These are phyloP conservation scores for Solanum chilense DNA, from an alignment of 257 asterid species.

Conservation along the genomic window DNA sequence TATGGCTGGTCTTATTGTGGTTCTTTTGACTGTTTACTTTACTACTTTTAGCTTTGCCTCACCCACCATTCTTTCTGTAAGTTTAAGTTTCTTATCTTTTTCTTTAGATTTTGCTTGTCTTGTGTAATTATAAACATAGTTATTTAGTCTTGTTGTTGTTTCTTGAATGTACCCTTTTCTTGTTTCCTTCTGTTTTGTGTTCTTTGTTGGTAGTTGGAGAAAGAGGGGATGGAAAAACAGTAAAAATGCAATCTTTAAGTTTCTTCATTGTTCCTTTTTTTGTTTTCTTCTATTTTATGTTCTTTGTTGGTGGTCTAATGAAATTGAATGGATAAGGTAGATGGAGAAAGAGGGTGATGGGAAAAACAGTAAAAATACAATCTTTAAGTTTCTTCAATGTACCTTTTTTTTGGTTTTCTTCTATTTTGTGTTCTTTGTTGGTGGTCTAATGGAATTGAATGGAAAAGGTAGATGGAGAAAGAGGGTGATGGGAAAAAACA, in stretches of 20 bases:
- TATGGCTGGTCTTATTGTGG: constrained; percentile 57
- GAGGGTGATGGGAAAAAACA: neutral
- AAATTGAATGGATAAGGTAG: neutral
- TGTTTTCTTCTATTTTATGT: neutral
- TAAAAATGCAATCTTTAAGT: neutral
- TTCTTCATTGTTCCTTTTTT: neutral
- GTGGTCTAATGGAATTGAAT: neutral
- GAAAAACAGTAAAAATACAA: neutral
- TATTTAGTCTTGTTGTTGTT: neutral
- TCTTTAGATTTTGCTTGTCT: neutral
- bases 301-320: neutral
- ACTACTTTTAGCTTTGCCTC: constrained; percentile 54
- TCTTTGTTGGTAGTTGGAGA: neutral
- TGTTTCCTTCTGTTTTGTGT: neutral
- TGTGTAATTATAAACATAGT: neutral
- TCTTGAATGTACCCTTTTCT: neutral
- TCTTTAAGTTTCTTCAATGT: neutral
- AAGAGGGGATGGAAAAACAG: neutral
- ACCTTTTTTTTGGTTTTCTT: neutral
- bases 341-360: neutral
- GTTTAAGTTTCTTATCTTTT: neutral
- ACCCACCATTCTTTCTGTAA: constrained; percentile 61
- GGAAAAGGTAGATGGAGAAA: neutral
- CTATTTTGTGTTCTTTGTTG: constrained; percentile 3
- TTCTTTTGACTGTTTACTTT: constrained; percentile 55